Conservation (phyloP, 2,329 filamentous ascomycete genomes). For the Calonectria multiphialidica region DNA sequence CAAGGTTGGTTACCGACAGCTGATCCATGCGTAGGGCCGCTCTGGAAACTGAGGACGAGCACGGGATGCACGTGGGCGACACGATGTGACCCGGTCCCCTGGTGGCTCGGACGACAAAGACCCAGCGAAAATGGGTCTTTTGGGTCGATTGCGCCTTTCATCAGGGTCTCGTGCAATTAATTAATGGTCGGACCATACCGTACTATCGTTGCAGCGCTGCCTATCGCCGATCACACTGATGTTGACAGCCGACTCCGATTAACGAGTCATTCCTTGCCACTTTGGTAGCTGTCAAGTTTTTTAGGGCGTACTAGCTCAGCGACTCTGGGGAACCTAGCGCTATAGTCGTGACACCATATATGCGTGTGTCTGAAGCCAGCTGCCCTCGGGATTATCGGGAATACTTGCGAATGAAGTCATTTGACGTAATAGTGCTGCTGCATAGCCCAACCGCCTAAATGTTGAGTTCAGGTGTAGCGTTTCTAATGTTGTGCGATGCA, state of each 20-base stretch:
- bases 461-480: neutral
- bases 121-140: conserved; percentile 1
- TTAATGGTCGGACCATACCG: neutral
- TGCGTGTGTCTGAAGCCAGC: neutral
- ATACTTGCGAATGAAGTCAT: neutral
- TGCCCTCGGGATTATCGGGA: neutral
- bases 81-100: conserved; percentile 7
- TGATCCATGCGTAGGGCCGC: conserved; percentile 14
- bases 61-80: conserved; percentile 15
- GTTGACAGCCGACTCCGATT: conserved; percentile 16
- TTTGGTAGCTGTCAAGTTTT: neutral
- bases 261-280: neutral
- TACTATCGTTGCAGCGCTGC: neutral
- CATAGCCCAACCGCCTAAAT: neutral
- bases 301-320: neutral
- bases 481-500: neutral
- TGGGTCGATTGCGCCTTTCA: neutral
- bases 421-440: neutral
- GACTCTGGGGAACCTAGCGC: conserved; percentile 11
- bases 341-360: conserved; percentile 8
- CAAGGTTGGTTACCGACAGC: neutral
- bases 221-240: neutral
- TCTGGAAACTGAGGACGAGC: neutral
- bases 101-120: neutral
- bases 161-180: conserved; percentile 4